Evolutionary conservation across 2,329 filamentous ascomycete genomes (phyloP), one percentile per base, ranked within the genome.

Genomic region (Pezicula neosporulosa): DNA sequence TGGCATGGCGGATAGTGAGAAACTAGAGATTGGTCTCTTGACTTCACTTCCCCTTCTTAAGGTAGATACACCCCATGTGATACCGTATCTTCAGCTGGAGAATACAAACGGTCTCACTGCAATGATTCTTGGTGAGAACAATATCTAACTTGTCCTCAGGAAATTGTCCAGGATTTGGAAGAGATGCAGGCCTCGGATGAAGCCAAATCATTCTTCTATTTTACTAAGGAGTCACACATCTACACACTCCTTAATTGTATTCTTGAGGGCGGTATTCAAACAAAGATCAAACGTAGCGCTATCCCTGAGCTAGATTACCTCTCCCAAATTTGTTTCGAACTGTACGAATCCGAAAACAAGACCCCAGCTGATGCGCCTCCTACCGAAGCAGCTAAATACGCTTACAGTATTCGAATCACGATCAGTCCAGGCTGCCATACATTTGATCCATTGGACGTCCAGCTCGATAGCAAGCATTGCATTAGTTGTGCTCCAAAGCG

Each of bases 191-290:
- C 94, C 3, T 95, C 90, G 0, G 87, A 93, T 48, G 89, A 95
- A 59, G 91, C 92, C 42, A 97, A 97, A 67, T 93, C 88, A 2
- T 97, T 97, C 76, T 90, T 97, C 72, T 99, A 99, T 74, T 99
- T 99, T 70, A 99, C 94, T 57, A 99, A 99, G 70, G 94, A 99
- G 71, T 96, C 90, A 1, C 94, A 99, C 68, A 97, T 99, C 57
- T 99, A 99, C 73, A 99, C 94, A 5, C 80, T 99, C 5, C 82
- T 99, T 52, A 99, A 99, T 70, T 97, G 93, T 68, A 97, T 99
- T 60, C 81, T 99, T 24, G 94, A 99, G 69, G 94, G 95, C 54
- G 95, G 94, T 28, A 89, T 99, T 58, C 89, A 95, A 66, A 97
- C 93, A 21, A 99, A 99, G 74, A 97, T 99, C 65, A 88, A 90